phyloP scores from a whole-genome alignment of 441 rosid genomes.

The Breynia disticha region DNA sequence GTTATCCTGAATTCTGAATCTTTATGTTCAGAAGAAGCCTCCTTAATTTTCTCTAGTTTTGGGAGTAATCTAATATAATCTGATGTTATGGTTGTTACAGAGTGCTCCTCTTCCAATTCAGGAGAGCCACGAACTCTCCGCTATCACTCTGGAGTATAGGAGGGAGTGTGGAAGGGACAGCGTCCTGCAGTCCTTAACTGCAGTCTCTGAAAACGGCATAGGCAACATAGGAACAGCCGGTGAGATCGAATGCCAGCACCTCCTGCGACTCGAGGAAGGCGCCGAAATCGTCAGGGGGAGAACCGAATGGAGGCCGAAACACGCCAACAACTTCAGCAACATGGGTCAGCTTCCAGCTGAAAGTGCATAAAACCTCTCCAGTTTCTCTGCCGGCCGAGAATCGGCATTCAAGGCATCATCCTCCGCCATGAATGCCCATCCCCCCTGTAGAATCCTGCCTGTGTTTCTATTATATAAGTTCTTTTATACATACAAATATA shows the following conservation, averaged over 20 bases:
- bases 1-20: no score
- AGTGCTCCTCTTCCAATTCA: constrained; percentile 78
- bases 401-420: constrained; percentile 12
- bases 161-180: constrained; percentile 97
- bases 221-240: constrained; percentile 34
- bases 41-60: background rate
- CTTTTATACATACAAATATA: constrained; percentile 10
- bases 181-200: constrained; percentile 78
- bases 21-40: no score
- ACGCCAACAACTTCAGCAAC: constrained; percentile 26
- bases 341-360: constrained; percentile 32
- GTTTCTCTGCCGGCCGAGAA: constrained; percentile 10
- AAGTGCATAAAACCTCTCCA: constrained; percentile 19
- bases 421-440: no score
- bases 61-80: background rate
- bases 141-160: constrained; percentile 85
- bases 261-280: constrained; percentile 76
- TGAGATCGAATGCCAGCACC: constrained; percentile 74
- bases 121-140: constrained; percentile 71
- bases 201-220: constrained; percentile 37
- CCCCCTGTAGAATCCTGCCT: background rate
- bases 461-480: constrained; percentile 19
- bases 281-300: constrained; percentile 87
- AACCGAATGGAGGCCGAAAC: constrained; percentile 84
- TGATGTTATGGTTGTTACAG: constrained; percentile 25